A percentile compares a stretch with the other conserved stretches of the same genome.
Evolutionary conservation across 1,284 basidiomycete species (phyloP).

Genomic region (Boletus sp.): DNA sequence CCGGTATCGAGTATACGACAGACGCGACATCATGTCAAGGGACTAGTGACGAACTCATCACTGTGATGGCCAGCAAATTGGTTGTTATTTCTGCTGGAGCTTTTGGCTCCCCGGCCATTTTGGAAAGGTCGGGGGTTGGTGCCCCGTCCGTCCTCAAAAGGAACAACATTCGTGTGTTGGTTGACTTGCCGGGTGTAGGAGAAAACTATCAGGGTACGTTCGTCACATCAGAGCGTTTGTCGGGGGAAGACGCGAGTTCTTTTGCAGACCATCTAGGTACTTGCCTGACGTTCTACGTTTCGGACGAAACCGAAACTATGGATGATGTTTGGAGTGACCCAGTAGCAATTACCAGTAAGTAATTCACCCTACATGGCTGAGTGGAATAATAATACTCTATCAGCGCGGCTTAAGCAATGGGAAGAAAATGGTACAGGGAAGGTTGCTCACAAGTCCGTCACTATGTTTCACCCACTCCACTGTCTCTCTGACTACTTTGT

Average conservation of each 20-base stretch:
- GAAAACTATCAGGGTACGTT: slow-evolving; percentile 47
- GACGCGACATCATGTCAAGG: slow-evolving; percentile 24
- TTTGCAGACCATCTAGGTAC: slow-evolving; percentile 42
- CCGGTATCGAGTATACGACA: slow-evolving; percentile 53
- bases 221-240: rapidly evolving
- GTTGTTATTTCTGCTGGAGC: slow-evolving; percentile 50
- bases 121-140: slow-evolving; percentile 55
- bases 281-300: slow-evolving; percentile 36
- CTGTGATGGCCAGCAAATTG: slow-evolving; percentile 39
- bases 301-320: slow-evolving; percentile 41
- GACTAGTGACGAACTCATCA: slow-evolving; percentile 1
- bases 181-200: slow-evolving; percentile 57
- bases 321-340: slow-evolving; percentile 40
- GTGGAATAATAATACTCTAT: too few relatives aligned
- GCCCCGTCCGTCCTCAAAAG: slow-evolving; percentile 38
- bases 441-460: slow-evolving; percentile 47
- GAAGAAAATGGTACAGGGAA: slow-evolving; percentile 41
- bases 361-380: too few relatives aligned
- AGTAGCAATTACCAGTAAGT: slow-evolving; percentile 33
- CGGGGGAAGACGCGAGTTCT: not conserved
- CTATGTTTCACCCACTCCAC: not conserved
- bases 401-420: slow-evolving; percentile 45
- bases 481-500: not conserved
- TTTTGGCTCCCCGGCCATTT: slow-evolving; percentile 52
- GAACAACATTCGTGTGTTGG: slow-evolving; percentile 36